phyloP scores from a whole-genome alignment of 2,329 filamentous ascomycete species.

The Hymenoscyphus fraxineus region DNA sequence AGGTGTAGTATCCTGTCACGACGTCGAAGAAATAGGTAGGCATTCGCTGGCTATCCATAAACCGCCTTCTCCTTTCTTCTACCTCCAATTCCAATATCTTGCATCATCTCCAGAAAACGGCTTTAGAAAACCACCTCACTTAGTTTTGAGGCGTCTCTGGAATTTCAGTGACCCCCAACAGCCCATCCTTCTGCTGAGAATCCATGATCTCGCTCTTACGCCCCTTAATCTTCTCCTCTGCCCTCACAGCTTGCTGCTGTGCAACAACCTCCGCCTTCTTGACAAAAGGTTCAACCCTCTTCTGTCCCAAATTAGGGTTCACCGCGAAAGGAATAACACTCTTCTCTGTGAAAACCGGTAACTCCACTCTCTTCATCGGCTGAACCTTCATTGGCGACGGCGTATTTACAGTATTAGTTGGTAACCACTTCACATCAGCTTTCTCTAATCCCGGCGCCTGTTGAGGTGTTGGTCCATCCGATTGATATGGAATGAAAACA shows the following conservation, averaged over 20 bases:
- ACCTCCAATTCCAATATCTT: too few relatives aligned
- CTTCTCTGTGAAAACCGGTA: constrained; percentile 34
- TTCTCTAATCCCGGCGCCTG: constrained; percentile 34
- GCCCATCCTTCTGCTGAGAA: background rate
- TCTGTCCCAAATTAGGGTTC: constrained; percentile 11
- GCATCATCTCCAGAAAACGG: background rate
- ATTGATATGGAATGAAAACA: constrained; percentile 53
- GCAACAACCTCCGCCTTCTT: too few relatives aligned
- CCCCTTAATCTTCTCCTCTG: too few relatives aligned
- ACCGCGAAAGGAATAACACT: constrained; percentile 32
- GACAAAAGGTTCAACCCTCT: background rate
- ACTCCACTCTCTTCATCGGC: constrained; percentile 26
- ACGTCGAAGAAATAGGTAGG: too few relatives aligned
- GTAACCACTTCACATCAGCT: constrained; percentile 40
- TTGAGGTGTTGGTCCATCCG: constrained; percentile 47
- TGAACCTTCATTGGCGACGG: constrained; percentile 24
- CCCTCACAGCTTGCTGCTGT: too few relatives aligned
- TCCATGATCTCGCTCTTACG: background rate
- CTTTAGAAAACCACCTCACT: constrained; percentile 4
- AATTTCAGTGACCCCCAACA: constrained; percentile 33
- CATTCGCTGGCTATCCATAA: too few relatives aligned
- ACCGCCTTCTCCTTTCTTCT: too few relatives aligned
- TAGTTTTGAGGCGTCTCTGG: constrained; percentile 35
- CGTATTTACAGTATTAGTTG: constrained; percentile 40
- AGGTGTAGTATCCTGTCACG: too few relatives aligned